Evolutionary conservation across 352 stramenopile species (phyloP), one percentile per base, ranked within the genome.

Genomic region (Pythium oligandrum): DNA sequence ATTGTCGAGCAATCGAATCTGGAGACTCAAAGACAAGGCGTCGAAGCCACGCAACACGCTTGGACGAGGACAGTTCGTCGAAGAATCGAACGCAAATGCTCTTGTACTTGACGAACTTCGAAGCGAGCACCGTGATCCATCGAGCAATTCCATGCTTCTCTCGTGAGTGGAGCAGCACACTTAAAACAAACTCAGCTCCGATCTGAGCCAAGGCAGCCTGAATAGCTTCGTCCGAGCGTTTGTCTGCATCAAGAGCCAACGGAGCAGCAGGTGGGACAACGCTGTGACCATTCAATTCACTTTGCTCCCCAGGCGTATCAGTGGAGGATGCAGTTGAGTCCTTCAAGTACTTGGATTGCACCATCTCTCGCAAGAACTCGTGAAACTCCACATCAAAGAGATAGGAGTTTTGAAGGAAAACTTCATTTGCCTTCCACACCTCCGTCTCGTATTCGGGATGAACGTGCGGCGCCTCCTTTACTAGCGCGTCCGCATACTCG

Each of bases 311-410:
- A 10, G n/a, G 36, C 10, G 30, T 51, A 40, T 32, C 34, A 38
- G 11, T 36, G 42, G n/a, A 30, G 9, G 17, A 31, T 32, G 6
- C 33, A 34, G 37, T 49, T 31, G 44, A 40, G 3, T 90, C 75
- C 59, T 85, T 86, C 17, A 91, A 75, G 51, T 92, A 88, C 54
- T 89, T 83, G 2, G 79, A 86, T 40, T 90, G 79, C 31, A 95
- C 80, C 76, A 95, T 92, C 35, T 93, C 83, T 11, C 83, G 78
- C 31, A 98, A 61, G 61, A 99, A 98, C 40, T 86, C 74, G 63
- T 98, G 93, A 59, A 98, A 98, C 56, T 98, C 95, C 36, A 93
- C 60, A 57, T 98, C 93, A 32, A 98, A 91, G 45, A 99, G 71
- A 57, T 98, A 98, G 48, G 87, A 96, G 55, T 97, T 96, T 68